phyloP scores from a whole-genome alignment of 2,329 filamentous ascomycete species.

The Venturiaceae sp. region DNA sequence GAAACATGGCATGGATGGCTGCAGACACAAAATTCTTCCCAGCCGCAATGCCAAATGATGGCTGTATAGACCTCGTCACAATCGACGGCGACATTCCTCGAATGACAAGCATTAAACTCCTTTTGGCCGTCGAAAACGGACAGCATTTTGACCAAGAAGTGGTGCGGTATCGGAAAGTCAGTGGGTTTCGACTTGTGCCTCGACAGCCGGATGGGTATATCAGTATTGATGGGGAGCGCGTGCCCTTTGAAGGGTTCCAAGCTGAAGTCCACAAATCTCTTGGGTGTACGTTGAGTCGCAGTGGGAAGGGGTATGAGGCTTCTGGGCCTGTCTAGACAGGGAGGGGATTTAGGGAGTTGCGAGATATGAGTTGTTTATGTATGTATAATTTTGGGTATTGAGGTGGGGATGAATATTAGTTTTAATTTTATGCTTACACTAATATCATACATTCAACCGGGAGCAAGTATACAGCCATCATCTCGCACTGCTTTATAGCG shows the following conservation, averaged over 20 bases:
- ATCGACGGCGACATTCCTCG: slow-evolving; percentile 68
- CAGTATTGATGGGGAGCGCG: slow-evolving; percentile 83
- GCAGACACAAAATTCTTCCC: slow-evolving; percentile 81
- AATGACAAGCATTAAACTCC: slow-evolving; percentile 54
- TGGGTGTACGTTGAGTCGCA: slow-evolving; percentile 58
- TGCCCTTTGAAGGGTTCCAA: slow-evolving; percentile 85
- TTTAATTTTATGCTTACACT: too few relatives aligned
- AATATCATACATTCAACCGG: too few relatives aligned
- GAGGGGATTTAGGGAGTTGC: too few relatives aligned
- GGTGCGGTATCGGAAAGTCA: slow-evolving; percentile 74
- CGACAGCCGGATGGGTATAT: slow-evolving; percentile 70
- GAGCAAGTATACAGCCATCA: too few relatives aligned
- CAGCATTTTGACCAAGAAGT: slow-evolving; percentile 71
- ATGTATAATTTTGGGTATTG: too few relatives aligned
- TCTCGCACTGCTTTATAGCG: slow-evolving; percentile 6
- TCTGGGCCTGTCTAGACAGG: neutral
- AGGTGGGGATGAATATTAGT: too few relatives aligned
- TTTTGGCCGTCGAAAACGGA: slow-evolving; percentile 62
- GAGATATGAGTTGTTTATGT: too few relatives aligned
- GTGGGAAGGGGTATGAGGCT: slow-evolving; percentile 4
- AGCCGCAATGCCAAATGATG: slow-evolving; percentile 72
- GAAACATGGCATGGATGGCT: slow-evolving; percentile 92
- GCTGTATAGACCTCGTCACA: slow-evolving; percentile 73
- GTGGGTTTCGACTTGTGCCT: slow-evolving; percentile 79
- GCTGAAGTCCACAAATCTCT: slow-evolving; percentile 77